Evolutionary conservation across 2,329 filamentous ascomycete species (phyloP), one percentile per base, ranked within the genome.

Genomic region (Fusarium sp.): DNA sequence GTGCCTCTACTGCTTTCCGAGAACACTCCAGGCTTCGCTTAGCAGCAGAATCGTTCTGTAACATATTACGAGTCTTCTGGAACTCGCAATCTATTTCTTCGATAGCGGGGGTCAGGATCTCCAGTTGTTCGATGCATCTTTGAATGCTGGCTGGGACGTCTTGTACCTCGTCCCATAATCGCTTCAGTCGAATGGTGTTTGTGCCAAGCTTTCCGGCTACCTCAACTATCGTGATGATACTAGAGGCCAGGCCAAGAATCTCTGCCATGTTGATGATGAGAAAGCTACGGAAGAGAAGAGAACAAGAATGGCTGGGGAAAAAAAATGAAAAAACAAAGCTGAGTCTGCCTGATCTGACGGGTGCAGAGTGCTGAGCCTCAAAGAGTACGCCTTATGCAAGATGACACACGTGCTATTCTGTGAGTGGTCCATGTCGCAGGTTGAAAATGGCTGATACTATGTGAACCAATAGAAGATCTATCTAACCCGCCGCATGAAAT

Each of bases 121-220:
- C 62, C 1, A 71, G 50, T 2, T 67, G 50, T 1, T 70, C 52
- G 3, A 73, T 57, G 2, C 38, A 64, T 37, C 37, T 18, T 9
- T 3, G 32, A 20, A 73, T 56, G 11, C 45, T 69, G 0, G 45
- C 13, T 0, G 69, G 70, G 3, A 71, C 57, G 33, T 71, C 50
- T 9, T 73, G 63, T 0, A 73, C 63, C 32, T 74, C 67, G 5
- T 71, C 48, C 71, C 71, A 74, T 12, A 74, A 55, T 0, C 54
- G 53, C 10, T 73, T 74, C 1, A 74, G 64, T 12, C 41, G 38
- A 3, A 71, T 23, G 0, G 44, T 50, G 15, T 57, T 71, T 1
- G 60, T 46, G 18, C 53, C 67, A 3, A 74, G n/a, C 30, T 74
- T 73, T 5, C 64, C 66, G 1, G 50, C 71, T 7, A 70, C 60